Base-by-base conservation (phyloP, 257 asterid species). In the Capsicum rhomboideum region DNA sequence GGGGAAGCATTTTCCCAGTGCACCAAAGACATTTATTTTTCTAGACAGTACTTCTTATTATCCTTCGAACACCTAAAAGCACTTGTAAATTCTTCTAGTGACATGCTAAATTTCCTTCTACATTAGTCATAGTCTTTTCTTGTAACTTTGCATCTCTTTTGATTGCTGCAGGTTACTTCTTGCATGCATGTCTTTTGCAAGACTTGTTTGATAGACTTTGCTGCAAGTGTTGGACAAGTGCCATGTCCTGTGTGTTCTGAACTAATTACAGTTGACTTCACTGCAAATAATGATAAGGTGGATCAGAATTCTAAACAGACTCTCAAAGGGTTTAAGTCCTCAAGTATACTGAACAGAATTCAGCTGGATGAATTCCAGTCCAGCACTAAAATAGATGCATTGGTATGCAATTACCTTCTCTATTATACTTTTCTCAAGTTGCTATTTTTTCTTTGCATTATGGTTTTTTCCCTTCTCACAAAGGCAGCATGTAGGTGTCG, bases 381-480 rank as follows among this genome's bases (percentile, higher is more conserved):
- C 26, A 95, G 98, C 84, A 95, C 99, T 75, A 95, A 95, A 89
- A 94, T 95, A 85, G 99, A 95, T 83, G 99, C 99, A 56, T 86
- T 96, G 97, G 99, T 94, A 91, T 85, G 93, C 86, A 37, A 9
- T 21, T 74, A 46, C n/a, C 59, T 74, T 23, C 58, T 46, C 3
- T 46, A 72, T 11, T 52, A 46, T 23, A 74, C 46, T 74, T 72
- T 74, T 59, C 42, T 74, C 9, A 10, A 26, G 40, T 28, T 74
- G 58, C 6, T 34, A 13, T 31, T 74, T 46, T 42, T 16, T 4
- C 1, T 46, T 42, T 72, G 56, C n/a, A 42, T 72, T 44, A 16
- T 44, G 10, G 4, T 42, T 72, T 72, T 72, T 72, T 2, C 17
- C 17, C 59, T 49, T 49, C 80, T 14, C 80, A 21, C 80, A 74